These are phyloP conservation scores for Periconia macrospinosa DNA, from an alignment of 2,329 filamentous ascomycete species.

Conservation along the genomic window DNA sequence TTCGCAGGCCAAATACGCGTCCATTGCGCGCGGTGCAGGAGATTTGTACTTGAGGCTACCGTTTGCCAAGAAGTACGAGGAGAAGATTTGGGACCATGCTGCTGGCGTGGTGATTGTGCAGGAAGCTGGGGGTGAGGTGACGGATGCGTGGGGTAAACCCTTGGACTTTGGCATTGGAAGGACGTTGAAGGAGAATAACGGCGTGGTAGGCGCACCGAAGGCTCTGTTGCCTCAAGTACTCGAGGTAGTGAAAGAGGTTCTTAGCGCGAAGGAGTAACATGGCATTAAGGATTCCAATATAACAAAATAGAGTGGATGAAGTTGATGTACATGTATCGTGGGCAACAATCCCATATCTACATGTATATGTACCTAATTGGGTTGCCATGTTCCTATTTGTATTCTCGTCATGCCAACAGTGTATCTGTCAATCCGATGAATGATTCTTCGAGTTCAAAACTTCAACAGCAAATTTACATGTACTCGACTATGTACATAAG, in stretches of 20 bases:
- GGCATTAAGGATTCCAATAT: background rate
- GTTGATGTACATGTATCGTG: background rate
- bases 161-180: conserved; percentile 86
- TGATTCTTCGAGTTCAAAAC: too few relatives aligned
- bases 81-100: conserved; percentile 99
- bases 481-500: too few relatives aligned
- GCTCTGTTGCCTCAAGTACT: conserved; percentile 77
- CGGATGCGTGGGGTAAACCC: conserved; percentile 80
- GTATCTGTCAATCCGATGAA: too few relatives aligned
- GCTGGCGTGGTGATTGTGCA: conserved; percentile 92
- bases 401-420: too few relatives aligned
- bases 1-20: conserved; percentile 96
- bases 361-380: too few relatives aligned
- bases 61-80: conserved; percentile 82
- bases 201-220: conserved; percentile 84
- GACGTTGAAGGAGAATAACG: conserved; percentile 87
- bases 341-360: too few relatives aligned
- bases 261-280: conserved; percentile 47
- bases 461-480: too few relatives aligned
- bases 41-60: conserved; percentile 93
- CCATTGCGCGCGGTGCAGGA: conserved; percentile 88
- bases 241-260: conserved; percentile 77
- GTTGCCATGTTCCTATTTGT: too few relatives aligned
- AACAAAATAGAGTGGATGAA: background rate
- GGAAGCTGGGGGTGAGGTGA: conserved; percentile 90